Percentiles rank a stretch among this genome's conserved stretches.
Evolutionary conservation across 1,139 yeast species (phyloP).

Genomic region (Taiozyma sp.): DNA sequence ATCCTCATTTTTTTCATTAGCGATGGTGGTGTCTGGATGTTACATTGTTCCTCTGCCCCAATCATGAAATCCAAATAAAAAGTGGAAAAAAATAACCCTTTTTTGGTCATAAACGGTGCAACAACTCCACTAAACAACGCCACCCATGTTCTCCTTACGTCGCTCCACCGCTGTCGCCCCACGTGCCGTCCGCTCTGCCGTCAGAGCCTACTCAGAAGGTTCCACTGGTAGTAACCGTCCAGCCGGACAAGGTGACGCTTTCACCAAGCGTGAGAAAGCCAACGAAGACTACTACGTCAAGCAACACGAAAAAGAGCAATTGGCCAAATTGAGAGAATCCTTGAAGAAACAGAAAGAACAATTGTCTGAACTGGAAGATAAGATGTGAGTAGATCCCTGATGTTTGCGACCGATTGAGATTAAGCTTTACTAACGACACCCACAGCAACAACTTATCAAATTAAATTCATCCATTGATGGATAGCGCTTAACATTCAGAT

Average conservation of each 20-base stretch:
- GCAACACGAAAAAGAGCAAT: conserved; percentile 59
- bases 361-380: conserved; percentile 19
- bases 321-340: conserved; percentile 46
- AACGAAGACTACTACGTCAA: conserved; percentile 59
- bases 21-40: conserved; percentile 13
- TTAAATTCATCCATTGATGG: background rate
- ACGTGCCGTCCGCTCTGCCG: conserved; percentile 27
- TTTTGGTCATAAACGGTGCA: background rate
- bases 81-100: conserved; percentile 2
- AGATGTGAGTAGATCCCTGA: conserved; percentile 8
- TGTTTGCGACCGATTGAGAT: background rate
- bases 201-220: conserved; percentile 47
- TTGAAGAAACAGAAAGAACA: conserved; percentile 45
- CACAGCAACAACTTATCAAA: background rate
- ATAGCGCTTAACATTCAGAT: background rate
- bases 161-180: conserved; percentile 31
- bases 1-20: background rate
- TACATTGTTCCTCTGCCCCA: conserved; percentile 10
- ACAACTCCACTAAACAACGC: background rate
- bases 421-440: background rate
- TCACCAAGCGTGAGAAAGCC: conserved; percentile 65
- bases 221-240: conserved; percentile 50
- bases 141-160: conserved; percentile 25
- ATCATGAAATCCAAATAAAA: conserved; percentile 6
- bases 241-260: conserved; percentile 44